These are phyloP conservation scores for Aureobasidium sp. DNA, from an alignment of 2,329 filamentous ascomycete genomes.

Conservation along the genomic window DNA sequence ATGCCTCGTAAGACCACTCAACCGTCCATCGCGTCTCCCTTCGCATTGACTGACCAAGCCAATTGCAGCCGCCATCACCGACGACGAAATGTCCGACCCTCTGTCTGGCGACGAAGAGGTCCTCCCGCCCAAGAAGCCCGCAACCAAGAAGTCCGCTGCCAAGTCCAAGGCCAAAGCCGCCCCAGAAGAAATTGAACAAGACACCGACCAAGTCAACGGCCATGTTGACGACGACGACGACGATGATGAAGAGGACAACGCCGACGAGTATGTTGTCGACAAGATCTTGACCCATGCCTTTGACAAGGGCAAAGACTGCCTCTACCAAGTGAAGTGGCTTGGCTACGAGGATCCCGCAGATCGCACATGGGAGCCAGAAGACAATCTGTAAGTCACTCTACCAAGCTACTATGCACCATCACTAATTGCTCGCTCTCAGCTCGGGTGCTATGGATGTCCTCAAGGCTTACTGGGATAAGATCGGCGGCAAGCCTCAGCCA, in stretches of 20 bases:
- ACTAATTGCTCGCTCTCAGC: conserved; percentile 14
- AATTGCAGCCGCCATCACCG: conserved; percentile 33
- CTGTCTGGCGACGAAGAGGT: conserved; percentile 23
- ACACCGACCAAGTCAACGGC: conserved; percentile 20
- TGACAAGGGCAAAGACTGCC: conserved; percentile 47
- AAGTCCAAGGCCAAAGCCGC: conserved; percentile 1
- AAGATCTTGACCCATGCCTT: conserved; percentile 62
- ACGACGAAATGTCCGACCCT: conserved; percentile 30
- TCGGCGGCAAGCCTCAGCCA: conserved; percentile 50
- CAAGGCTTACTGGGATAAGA: conserved; percentile 53
- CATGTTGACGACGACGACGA: conserved; percentile 26
- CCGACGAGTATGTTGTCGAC: conserved; percentile 59
- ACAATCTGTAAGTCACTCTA: conserved; percentile 52
- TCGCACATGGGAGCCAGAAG: conserved; percentile 71
- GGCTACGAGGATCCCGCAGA: conserved; percentile 66
- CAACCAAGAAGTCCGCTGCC: conserved; percentile 14
- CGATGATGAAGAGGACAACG: conserved; percentile 32
- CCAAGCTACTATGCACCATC: background rate
- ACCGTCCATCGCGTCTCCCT: background rate
- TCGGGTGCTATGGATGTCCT: conserved; percentile 48
- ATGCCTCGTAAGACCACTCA: conserved; percentile 15
- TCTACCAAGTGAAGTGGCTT: conserved; percentile 74
- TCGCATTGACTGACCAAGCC: background rate
- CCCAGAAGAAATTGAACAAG: conserved; percentile 25
- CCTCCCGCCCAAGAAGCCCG: conserved; percentile 24